Conservation (phyloP, 116 monocot species). For the Dioscorea cayenensis region DNA sequence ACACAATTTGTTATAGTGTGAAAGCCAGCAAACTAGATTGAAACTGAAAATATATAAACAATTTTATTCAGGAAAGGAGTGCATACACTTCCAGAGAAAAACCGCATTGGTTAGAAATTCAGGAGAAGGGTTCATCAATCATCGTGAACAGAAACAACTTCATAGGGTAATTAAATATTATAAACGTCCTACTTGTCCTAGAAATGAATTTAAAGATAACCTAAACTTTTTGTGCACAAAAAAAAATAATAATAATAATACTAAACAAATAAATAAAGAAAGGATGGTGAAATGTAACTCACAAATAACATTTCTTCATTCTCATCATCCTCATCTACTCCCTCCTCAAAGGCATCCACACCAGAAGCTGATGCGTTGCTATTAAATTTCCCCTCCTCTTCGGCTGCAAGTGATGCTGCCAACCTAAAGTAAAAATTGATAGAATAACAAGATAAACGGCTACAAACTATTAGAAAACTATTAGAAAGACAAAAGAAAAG, state of each 20-base stretch:
- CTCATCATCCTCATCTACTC: conserved; percentile 63
- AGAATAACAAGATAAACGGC: not conserved
- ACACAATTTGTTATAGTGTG: too few species aligned
- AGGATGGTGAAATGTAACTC: conserved; percentile 13
- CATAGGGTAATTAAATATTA: too few species aligned
- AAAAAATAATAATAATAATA: not conserved
- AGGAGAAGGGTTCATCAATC: too few species aligned
- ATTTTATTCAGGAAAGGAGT: too few species aligned
- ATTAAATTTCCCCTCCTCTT: conserved; percentile 45
- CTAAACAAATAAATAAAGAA: too few species aligned
- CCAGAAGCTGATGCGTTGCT: conserved; percentile 12
- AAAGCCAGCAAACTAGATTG: too few species aligned
- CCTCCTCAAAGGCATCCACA: conserved; percentile 22
- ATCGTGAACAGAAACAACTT: too few species aligned
- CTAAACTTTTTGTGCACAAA: not conserved
- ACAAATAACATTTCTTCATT: conserved; percentile 80
- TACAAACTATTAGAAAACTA: conserved; percentile 1
- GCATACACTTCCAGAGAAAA: too few species aligned
- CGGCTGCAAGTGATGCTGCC: conserved; percentile 95
- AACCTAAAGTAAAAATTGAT: conserved; percentile 34
- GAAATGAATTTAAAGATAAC: not conserved
- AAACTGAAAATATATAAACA: too few species aligned
- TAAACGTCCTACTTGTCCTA: too few species aligned
- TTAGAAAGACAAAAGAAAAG: not conserved
- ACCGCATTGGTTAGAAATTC: too few species aligned